Conservation (phyloP, 805 yeast genomes). For the Candida patagonica region DNA sequence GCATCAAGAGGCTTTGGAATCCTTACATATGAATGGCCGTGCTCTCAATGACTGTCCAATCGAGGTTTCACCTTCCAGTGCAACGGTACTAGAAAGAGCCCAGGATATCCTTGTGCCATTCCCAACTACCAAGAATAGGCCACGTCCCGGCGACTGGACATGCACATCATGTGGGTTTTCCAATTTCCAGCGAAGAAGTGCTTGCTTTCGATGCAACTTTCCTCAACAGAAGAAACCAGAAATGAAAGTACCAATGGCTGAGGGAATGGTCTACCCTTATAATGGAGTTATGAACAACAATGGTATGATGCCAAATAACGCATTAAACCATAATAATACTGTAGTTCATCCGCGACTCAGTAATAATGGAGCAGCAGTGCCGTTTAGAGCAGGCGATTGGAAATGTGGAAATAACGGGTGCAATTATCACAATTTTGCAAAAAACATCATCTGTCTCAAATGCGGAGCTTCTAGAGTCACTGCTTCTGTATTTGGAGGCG, state of each 20-base stretch:
- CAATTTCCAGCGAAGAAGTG: conserved; percentile 87
- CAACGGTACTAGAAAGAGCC: conserved; percentile 68
- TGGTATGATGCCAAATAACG: neutral
- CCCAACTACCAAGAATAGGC: conserved; percentile 77
- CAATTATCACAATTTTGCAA: conserved; percentile 86
- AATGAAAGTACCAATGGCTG: conserved; percentile 41
- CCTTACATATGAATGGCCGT: conserved; percentile 72
- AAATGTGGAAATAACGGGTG: conserved; percentile 75
- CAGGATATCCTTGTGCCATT: conserved; percentile 75
- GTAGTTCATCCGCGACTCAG: conserved; percentile 9
- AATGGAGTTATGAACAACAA: conserved; percentile 3
- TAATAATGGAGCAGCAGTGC: conserved; percentile 45
- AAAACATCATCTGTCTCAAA: conserved; percentile 75
- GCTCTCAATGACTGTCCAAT: conserved; percentile 60
- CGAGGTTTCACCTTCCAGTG: conserved; percentile 82
- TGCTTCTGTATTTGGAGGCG: conserved; percentile 13
- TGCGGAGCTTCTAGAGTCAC: conserved; percentile 65
- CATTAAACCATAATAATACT: conserved; percentile 10
- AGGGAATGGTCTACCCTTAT: neutral
- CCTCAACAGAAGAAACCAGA: too few relatives aligned
- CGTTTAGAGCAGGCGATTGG: conserved; percentile 97
- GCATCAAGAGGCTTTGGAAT: conserved; percentile 80
- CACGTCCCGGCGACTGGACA: conserved; percentile 98
- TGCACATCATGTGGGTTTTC: conserved; percentile 95
- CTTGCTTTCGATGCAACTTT: conserved; percentile 86